Percentiles rank a stretch among this genome's conserved stretches.
Conservation (phyloP, 768 basidiomycete species). For the Termitomyces sp. region DNA sequence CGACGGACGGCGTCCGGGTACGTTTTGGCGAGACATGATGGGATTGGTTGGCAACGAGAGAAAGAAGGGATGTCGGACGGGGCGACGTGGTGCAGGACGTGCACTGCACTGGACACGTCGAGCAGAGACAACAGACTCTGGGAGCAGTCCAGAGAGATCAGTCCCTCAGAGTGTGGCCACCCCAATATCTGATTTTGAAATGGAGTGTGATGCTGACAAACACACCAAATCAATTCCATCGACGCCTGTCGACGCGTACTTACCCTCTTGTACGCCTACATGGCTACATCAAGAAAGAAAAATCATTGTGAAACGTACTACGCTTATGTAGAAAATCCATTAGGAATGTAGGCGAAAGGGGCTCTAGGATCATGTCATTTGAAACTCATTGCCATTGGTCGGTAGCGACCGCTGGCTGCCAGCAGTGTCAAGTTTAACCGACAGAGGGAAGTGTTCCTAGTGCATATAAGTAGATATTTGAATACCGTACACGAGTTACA, state of each 20-base stretch:
- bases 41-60: background rate
- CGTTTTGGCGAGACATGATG: conserved; percentile 27
- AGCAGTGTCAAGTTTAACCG: background rate
- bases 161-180: conserved; percentile 8
- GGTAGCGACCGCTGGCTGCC: background rate
- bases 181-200: conserved; percentile 17
- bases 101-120: conserved; percentile 12
- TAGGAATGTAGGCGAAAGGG: background rate
- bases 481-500: background rate
- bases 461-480: no score
- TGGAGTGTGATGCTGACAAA: conserved; percentile 25
- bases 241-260: background rate
- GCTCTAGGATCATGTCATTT: background rate
- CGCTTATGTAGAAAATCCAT: background rate
- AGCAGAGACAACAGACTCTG: conserved; percentile 10
- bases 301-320: background rate
- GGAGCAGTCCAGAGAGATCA: conserved; percentile 19
- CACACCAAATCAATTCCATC: conserved; percentile 5
- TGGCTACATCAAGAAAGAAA: no score
- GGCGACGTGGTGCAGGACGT: background rate
- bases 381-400: background rate
- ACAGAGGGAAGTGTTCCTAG: background rate
- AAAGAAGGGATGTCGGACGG: conserved; percentile 2
- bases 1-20: conserved; percentile 56
- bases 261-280: background rate